Evolutionary conservation across 441 rosid genomes (phyloP), one percentile per base, ranked within the genome.

Genomic region (Aleurites moluccanus): DNA sequence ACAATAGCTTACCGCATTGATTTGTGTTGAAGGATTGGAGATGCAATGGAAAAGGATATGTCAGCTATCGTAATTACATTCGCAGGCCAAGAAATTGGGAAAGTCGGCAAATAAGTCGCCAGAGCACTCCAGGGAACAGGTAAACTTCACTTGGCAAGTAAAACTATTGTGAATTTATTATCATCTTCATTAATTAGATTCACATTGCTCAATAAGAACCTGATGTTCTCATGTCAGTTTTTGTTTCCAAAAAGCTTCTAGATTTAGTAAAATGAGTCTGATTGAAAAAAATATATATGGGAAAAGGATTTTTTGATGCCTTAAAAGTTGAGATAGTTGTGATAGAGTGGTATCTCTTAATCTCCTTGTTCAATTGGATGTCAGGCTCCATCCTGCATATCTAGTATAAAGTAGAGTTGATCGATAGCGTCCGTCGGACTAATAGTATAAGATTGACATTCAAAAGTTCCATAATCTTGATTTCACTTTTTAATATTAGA

Each of bases 41-140:
- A 89, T 91, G 93, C 87, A 92, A 89, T 72, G 95, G 93, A 18
- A 90, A 85, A 83, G 95, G 95, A 11, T 95, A 95, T 73, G 93
- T 84, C 60, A 93, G 96, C 16, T 93, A 87, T 70, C 91, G 98
- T 44, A 95, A 91, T 76, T 89, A 88, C 85, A 93, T 95, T 21
- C 81, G 92, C 59, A 87, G 92, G 88, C 97, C 96, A 62, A 83
- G 91, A 75, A 90, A 95, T 74, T 90, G 98, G 95, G 93, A 95
- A 74, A 82, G 55, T 64, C 27, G 75, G 80, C 89, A 79, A 73
- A 81, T 77, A 49, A 92, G 96, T 83, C 85, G 74, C 74, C 77
- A 77, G n/a, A 90, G 92, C 81, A 93, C 96, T 78, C 95, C 97
- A 30, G 93, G 92, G 60, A 87, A 91, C 92, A 93, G 99, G 99